A percentile compares a stretch with the other conserved stretches of the same genome.
phyloP scores from a whole-genome alignment of 2,329 filamentous ascomycete genomes.

The Xylariales sp. region DNA sequence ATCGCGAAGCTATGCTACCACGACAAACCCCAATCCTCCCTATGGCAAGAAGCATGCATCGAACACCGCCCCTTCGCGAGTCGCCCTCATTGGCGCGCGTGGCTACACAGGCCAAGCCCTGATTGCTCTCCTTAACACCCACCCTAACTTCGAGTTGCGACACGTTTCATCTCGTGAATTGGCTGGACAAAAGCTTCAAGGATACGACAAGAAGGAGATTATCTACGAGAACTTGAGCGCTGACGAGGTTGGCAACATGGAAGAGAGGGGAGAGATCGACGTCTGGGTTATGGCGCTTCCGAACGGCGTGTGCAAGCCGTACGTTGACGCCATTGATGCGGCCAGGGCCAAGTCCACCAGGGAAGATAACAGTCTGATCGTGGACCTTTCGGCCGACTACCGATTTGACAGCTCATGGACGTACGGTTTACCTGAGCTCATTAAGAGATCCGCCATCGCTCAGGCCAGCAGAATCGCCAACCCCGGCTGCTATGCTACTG shows the following conservation, averaged over 20 bases:
- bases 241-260: conserved; percentile 83
- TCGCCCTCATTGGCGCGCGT: conserved; percentile 85
- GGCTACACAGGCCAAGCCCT: conserved; percentile 93
- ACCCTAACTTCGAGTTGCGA: conserved; percentile 10
- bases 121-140: conserved; percentile 79
- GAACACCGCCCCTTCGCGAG: conserved; percentile 71
- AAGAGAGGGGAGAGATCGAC: conserved; percentile 79
- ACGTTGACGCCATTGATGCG: conserved; percentile 80
- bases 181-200: conserved; percentile 78
- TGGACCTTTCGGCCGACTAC: conserved; percentile 96
- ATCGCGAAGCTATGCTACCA: conserved; percentile 52
- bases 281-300: conserved; percentile 98
- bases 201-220: conserved; percentile 87
- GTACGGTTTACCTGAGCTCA: conserved; percentile 85
- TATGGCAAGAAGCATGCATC: conserved; percentile 84
- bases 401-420: conserved; percentile 83
- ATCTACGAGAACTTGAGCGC: conserved; percentile 86
- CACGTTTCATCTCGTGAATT: conserved; percentile 57
- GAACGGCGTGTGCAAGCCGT: conserved; percentile 92
- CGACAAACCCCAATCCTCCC: conserved; percentile 84
- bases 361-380: conserved; percentile 62
- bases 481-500: conserved; percentile 94
- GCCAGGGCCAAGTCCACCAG: conserved; percentile 48
- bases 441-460: conserved; percentile 71
- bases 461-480: conserved; percentile 81